phyloP scores from a whole-genome alignment of 345 rosid genomes.

The Camelina neglecta region DNA sequence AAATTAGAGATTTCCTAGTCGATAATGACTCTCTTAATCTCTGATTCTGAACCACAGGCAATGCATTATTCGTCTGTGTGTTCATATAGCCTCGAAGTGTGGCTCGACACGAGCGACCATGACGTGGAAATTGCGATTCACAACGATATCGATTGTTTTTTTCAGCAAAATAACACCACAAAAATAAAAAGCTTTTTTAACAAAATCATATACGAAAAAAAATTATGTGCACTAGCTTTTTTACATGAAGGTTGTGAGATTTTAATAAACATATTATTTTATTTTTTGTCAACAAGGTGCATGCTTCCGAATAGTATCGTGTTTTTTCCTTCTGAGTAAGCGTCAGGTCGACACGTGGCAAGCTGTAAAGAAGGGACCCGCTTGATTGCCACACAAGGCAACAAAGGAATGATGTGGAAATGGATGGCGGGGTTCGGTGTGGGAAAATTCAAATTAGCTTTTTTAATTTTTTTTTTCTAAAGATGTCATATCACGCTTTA shows the following conservation, averaged over 20 bases:
- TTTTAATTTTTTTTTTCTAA: background rate
- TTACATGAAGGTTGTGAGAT: too few species aligned
- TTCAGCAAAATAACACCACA: background rate
- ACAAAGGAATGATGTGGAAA: constrained; percentile 28
- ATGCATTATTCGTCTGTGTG: constrained; percentile 30
- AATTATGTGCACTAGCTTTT: too few species aligned
- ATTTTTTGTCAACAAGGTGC: background rate
- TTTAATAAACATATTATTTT: too few species aligned
- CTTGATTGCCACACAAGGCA: constrained; percentile 21
- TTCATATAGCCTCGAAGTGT: constrained; percentile 29
- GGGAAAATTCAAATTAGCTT: constrained; percentile 11
- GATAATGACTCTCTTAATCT: constrained; percentile 36
- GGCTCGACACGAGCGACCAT: constrained; percentile 39
- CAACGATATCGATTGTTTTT: constrained; percentile 21
- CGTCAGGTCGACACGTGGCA: constrained; percentile 32
- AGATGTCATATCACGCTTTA: constrained; percentile 24
- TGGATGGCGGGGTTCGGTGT: constrained; percentile 15
- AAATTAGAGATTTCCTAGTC: background rate
- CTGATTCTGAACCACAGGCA: background rate
- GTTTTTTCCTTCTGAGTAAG: background rate
- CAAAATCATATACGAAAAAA: too few species aligned
- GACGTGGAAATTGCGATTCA: constrained; percentile 13
- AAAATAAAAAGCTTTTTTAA: background rate
- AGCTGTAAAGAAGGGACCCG: background rate
- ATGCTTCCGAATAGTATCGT: constrained; percentile 7